A percentile compares a stretch with the other conserved stretches of the same genome.
phyloP scores from a whole-genome alignment of 2,329 filamentous ascomycete genomes.

The Dactylonectria macrodidyma region DNA sequence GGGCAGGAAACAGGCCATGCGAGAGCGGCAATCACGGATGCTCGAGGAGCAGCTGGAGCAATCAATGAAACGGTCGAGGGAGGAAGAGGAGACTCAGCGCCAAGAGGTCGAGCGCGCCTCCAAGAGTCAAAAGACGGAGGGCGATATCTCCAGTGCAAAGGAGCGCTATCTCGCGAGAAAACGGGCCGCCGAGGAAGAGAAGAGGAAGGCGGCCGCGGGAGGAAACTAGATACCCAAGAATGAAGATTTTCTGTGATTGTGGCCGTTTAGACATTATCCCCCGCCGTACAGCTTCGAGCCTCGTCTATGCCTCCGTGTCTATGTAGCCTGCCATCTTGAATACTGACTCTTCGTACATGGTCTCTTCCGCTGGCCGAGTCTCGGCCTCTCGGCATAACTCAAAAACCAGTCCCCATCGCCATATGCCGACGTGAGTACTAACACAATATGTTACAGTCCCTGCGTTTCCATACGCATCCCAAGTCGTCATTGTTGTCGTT shows the following conservation, averaged over 20 bases:
- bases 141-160: constrained; percentile 82
- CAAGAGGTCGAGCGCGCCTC: constrained; percentile 73
- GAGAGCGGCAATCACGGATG: constrained; percentile 85
- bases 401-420: constrained; percentile 4
- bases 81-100: constrained; percentile 77
- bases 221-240: constrained; percentile 51
- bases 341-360: constrained; percentile 27
- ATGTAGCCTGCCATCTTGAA: constrained; percentile 26
- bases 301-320: constrained; percentile 40
- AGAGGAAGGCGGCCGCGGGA: constrained; percentile 62
- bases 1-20: constrained; percentile 75
- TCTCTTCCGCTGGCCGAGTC: constrained; percentile 12
- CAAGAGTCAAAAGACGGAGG: constrained; percentile 84
- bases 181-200: constrained; percentile 79
- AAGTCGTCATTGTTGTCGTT: constrained; percentile 18
- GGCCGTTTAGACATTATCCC: constrained; percentile 37
- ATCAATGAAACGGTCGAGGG: constrained; percentile 78
- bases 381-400: constrained; percentile 1
- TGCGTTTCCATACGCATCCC: constrained; percentile 13
- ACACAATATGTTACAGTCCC: constrained; percentile 49
- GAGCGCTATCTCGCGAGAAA: constrained; percentile 87
- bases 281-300: constrained; percentile 29
- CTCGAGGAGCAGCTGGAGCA: constrained; percentile 83
- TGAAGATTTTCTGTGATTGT: constrained; percentile 37
- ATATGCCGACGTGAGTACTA: constrained; percentile 30